Evolutionary conservation across 1,139 yeast species (phyloP).

Genomic region (Hanseniaspora uvarum): DNA sequence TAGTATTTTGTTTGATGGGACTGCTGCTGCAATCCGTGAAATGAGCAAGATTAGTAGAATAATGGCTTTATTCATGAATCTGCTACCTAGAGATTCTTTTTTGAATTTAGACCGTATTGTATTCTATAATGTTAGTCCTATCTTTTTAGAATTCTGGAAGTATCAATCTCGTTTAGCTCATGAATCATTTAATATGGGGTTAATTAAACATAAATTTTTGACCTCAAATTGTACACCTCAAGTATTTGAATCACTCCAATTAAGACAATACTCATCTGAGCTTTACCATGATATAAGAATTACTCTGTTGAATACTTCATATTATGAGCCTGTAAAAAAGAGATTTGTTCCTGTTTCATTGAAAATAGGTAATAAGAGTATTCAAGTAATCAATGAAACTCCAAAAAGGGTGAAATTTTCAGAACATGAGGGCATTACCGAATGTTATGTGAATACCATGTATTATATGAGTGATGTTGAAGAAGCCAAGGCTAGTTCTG

Average conservation of each 20-base stretch:
- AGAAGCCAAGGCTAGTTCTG: conserved; percentile 44
- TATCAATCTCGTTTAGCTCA: conserved; percentile 21
- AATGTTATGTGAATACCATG: conserved; percentile 43
- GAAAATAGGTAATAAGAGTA: conserved; percentile 59
- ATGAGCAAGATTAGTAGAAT: conserved; percentile 22
- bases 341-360: conserved; percentile 48
- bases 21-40: conserved; percentile 40
- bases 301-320: conserved; percentile 29
- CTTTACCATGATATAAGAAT: conserved; percentile 49
- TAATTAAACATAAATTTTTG: conserved; percentile 27
- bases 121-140: conserved; percentile 52
- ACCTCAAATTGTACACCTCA: conserved; percentile 44
- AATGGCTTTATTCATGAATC: conserved; percentile 33
- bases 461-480: conserved; percentile 43
- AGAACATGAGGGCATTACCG: conserved; percentile 24
- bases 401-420: conserved; percentile 34
- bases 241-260: conserved; percentile 41
- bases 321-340: conserved; percentile 38
- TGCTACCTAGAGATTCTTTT: conserved; percentile 41
- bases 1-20: conserved; percentile 57
- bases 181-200: conserved; percentile 23
- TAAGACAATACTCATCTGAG: conserved; percentile 35
- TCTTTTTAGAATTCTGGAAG: conserved; percentile 34
- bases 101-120: conserved; percentile 47
- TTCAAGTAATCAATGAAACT: conserved; percentile 43